Conservation (phyloP, 345 rosid genomes). For the Litchi chinensis region DNA sequence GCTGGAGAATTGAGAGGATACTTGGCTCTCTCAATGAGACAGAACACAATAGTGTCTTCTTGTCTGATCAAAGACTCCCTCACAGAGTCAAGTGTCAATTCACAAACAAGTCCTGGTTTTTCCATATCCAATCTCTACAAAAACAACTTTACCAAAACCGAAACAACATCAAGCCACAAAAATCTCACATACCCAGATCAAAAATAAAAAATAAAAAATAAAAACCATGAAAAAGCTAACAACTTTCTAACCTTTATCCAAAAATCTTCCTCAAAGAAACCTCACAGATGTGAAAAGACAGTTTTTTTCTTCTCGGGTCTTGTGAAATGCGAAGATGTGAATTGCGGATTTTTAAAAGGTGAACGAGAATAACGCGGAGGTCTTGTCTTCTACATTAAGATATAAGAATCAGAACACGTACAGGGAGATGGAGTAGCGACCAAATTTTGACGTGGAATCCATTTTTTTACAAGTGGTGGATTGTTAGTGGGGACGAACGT, state of each 20-base stretch:
- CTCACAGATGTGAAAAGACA: background rate
- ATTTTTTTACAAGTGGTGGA: background rate
- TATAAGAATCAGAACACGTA: background rate
- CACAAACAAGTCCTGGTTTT: constrained; percentile 20
- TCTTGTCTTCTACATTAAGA: background rate
- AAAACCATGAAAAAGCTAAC: background rate
- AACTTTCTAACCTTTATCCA: background rate
- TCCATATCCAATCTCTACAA: constrained; percentile 26
- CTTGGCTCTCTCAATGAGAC: constrained; percentile 77
- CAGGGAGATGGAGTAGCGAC: background rate
- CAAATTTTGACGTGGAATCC: constrained; percentile 11
- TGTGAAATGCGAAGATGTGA: background rate
- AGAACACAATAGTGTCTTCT: constrained; percentile 78
- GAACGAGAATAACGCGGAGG: background rate
- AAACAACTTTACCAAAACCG: constrained; percentile 10
- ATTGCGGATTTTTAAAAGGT: background rate
- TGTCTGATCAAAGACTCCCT: constrained; percentile 74
- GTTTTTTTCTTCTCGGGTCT: constrained; percentile 2
- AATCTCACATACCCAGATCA: background rate
- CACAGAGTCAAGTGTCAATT: constrained; percentile 51
- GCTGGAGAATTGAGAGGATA: constrained; percentile 53
- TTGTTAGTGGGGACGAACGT: background rate
- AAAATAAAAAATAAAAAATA: too few species aligned
- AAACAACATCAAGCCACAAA: constrained; percentile 2
- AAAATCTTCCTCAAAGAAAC: background rate